A percentile compares a stretch with the other conserved stretches of the same genome.
phyloP scores from a whole-genome alignment of 192 early-diverging fungal species.

The Backusella tarrabulga region DNA sequence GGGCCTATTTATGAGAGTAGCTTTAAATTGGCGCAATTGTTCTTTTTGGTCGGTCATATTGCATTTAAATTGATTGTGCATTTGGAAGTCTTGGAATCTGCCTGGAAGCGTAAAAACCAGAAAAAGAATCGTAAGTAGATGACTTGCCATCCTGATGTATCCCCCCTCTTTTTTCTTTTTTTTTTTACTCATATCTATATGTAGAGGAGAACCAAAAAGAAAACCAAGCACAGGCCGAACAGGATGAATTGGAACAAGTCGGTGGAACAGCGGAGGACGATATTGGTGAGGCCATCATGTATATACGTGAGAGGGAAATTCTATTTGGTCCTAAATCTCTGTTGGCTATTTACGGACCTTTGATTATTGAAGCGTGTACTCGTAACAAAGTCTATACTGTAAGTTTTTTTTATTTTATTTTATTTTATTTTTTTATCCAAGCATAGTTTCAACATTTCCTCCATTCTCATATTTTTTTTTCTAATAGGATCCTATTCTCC shows the following conservation, averaged over 20 bases:
- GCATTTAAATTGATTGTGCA: slow-evolving; percentile 97
- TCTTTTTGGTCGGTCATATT: slow-evolving; percentile 94
- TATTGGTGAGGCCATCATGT: slow-evolving; percentile 82
- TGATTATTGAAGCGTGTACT: slow-evolving; percentile 80
- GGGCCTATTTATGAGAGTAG: slow-evolving; percentile 39
- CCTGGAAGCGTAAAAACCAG: slow-evolving; percentile 84
- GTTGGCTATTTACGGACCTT: slow-evolving; percentile 75
- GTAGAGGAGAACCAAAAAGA: slow-evolving; percentile 36
- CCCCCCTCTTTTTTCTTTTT: neutral
- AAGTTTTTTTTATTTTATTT: slow-evolving; percentile 29
- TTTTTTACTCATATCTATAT: neutral
- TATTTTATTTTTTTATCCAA: neutral
- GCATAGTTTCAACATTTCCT: no score
- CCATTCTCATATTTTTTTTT: neutral
- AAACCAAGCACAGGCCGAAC: slow-evolving; percentile 44
- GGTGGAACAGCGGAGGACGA: slow-evolving; percentile 95
- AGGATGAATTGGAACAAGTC: slow-evolving; percentile 91
- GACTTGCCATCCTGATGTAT: neutral
- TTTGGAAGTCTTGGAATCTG: slow-evolving; percentile 90
- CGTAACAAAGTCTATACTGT: slow-evolving; percentile 82
- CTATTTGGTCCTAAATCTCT: slow-evolving; percentile 78
- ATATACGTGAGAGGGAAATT: slow-evolving; percentile 90
- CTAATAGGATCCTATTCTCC: slow-evolving; percentile 76
- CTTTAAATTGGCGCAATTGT: slow-evolving; percentile 80
- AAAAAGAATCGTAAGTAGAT: slow-evolving; percentile 26